Conservation (phyloP, 805 yeast species). For the Yarrowia sp. region DNA sequence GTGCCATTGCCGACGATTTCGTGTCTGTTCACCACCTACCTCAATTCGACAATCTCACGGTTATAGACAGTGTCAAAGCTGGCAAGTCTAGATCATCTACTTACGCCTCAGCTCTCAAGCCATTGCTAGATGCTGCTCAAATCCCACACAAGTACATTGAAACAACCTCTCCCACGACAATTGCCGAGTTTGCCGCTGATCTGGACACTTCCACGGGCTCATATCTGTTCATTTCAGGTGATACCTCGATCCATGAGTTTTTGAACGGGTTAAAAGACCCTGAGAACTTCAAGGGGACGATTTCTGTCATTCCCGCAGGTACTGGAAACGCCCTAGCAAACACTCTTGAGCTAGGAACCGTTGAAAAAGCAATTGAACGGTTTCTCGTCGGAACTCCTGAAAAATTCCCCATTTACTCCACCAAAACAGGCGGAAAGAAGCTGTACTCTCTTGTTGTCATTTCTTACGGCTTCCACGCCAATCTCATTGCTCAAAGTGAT, state of each 20-base stretch:
- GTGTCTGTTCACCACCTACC: background rate
- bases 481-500: conserved; percentile 78
- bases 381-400: conserved; percentile 34
- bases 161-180: conserved; percentile 37
- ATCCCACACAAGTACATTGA: conserved; percentile 40
- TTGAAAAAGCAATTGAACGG: conserved; percentile 36
- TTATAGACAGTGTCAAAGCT: conserved; percentile 39
- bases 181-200: conserved; percentile 36
- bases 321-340: conserved; percentile 81
- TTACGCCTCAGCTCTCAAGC: conserved; percentile 38
- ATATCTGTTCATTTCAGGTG: conserved; percentile 69
- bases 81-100: conserved; percentile 35
- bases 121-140: conserved; percentile 39
- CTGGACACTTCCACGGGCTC: conserved; percentile 36
- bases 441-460: conserved; percentile 54
- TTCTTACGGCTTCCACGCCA: conserved; percentile 86
- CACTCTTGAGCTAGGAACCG: conserved; percentile 48
- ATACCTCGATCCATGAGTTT: conserved; percentile 78
- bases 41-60: conserved; percentile 36
- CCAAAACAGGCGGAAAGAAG: conserved; percentile 38
- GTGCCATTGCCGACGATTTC: background rate
- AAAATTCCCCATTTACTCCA: conserved; percentile 25
- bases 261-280: conserved; percentile 46
- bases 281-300: conserved; percentile 21
- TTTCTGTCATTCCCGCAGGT: conserved; percentile 63